These are phyloP conservation scores for Diaporthe ilicicola DNA, from an alignment of 2,329 filamentous ascomycete genomes.

Conservation along the genomic window DNA sequence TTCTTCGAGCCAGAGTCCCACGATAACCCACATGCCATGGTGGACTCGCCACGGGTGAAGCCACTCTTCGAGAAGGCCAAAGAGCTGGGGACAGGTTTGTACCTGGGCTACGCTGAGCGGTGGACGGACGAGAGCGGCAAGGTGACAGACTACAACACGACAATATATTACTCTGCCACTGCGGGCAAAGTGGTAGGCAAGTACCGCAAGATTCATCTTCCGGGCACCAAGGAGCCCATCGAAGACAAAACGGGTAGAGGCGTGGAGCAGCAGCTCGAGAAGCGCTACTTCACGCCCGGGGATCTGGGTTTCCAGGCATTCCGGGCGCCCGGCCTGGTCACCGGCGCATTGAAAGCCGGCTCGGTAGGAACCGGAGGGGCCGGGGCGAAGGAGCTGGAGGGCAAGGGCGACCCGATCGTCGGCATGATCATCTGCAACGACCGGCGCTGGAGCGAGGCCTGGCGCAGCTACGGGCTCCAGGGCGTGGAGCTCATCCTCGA, in stretches of 20 bases:
- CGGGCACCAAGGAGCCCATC: conserved; percentile 54
- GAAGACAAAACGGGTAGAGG: conserved; percentile 54
- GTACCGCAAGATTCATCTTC: conserved; percentile 63
- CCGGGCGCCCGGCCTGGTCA: conserved; percentile 54
- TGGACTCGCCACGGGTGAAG: conserved; percentile 52
- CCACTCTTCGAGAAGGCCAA: conserved; percentile 58
- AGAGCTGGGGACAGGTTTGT: conserved; percentile 58
- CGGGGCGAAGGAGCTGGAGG: conserved; percentile 36
- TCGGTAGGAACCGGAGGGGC: conserved; percentile 31
- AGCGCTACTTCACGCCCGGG: conserved; percentile 61
- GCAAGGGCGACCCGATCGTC: conserved; percentile 59
- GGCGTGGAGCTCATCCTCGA: conserved; percentile 46
- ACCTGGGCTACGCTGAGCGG: conserved; percentile 61
- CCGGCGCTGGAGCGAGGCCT: conserved; percentile 61
- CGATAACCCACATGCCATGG: conserved; percentile 41
- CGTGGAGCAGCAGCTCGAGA: conserved; percentile 63
- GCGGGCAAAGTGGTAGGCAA: conserved; percentile 53
- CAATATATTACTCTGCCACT: conserved; percentile 60
- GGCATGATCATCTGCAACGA: conserved; percentile 66
- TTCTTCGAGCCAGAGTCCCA: conserved; percentile 61
- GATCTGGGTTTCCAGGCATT: conserved; percentile 62
- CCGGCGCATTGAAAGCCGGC: conserved; percentile 2
- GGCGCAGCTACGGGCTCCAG: conserved; percentile 58
- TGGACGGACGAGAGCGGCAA: conserved; percentile 48
- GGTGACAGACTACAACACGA: conserved; percentile 58